Evolutionary conservation across 176 grass and related monocot species (phyloP).

Genomic region (Olyra latifolia): DNA sequence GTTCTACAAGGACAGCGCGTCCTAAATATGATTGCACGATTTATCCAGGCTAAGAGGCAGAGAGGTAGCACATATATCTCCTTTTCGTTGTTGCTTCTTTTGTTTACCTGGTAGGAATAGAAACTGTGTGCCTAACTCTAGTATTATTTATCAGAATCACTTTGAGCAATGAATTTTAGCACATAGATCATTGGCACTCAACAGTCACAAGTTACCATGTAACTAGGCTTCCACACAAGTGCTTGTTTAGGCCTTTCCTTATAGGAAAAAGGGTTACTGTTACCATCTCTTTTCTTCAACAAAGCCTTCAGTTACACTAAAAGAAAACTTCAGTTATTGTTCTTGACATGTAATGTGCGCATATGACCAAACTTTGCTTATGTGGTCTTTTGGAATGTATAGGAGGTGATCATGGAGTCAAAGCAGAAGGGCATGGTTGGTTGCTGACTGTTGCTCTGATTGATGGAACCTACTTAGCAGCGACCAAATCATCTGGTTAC

Average conservation of each 20-base stretch:
- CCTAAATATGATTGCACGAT: slow-evolving; percentile 73
- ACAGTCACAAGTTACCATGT: neutral
- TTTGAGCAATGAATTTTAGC: slow-evolving; percentile 7
- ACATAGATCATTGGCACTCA: slow-evolving; percentile 3
- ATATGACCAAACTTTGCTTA: neutral
- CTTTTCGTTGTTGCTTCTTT: slow-evolving; percentile 4
- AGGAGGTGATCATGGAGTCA: slow-evolving; percentile 83
- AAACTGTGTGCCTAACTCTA: neutral
- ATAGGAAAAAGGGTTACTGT: neutral
- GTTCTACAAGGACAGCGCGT: slow-evolving; percentile 84
- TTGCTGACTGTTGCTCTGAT: slow-evolving; percentile 87
- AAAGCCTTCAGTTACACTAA: neutral
- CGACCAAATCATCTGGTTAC: slow-evolving; percentile 66
- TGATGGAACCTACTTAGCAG: slow-evolving; percentile 65
- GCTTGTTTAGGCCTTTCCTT: neutral
- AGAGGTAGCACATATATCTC: slow-evolving; percentile 59
- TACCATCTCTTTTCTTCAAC: slow-evolving; percentile 19
- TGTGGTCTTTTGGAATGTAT: slow-evolving; percentile 23
- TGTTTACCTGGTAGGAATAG: neutral
- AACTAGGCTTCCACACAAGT: neutral
- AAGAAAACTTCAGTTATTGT: slow-evolving; percentile 14
- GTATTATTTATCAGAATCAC: slow-evolving; percentile 23
- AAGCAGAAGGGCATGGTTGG: slow-evolving; percentile 91
- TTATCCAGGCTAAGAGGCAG: slow-evolving; percentile 73
- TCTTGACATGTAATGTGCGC: neutral